A percentile compares a stretch with the other conserved stretches of the same genome.
Evolutionary conservation across 228 moss, liverwort and hornwort genomes (phyloP).

Genomic region (Sphagnum magellanicum): DNA sequence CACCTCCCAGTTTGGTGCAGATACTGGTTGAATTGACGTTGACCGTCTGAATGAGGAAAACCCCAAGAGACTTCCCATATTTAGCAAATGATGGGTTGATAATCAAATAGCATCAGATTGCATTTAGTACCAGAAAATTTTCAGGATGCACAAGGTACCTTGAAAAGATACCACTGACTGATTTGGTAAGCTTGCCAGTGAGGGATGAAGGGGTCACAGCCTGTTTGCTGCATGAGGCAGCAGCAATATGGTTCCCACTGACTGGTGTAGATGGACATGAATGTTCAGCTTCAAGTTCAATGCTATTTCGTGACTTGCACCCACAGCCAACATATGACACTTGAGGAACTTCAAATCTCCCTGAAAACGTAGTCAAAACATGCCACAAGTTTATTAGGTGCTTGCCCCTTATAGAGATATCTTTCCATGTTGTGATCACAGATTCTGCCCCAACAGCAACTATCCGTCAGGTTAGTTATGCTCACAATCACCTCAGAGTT

Average conservation of each 20-base stretch:
- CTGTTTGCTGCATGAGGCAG: slow-evolving; percentile 16
- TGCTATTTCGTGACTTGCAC: slow-evolving; percentile 46
- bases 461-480: too few species aligned
- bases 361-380: too few species aligned
- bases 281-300: slow-evolving; percentile 9
- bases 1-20: slow-evolving; percentile 44
- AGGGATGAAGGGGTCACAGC: slow-evolving; percentile 10
- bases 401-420: not conserved
- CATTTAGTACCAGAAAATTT: not conserved
- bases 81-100: not conserved
- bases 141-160: slow-evolving; percentile 17
- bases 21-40: slow-evolving; percentile 17
- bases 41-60: slow-evolving; percentile 20
- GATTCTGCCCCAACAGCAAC: too few species aligned
- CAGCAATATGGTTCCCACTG: slow-evolving; percentile 13
- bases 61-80: not conserved
- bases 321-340: slow-evolving; percentile 55
- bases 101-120: not conserved
- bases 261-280: slow-evolving; percentile 28
- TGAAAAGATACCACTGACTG: slow-evolving; percentile 50
- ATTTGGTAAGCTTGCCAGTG: slow-evolving; percentile 33
- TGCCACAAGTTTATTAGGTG: not conserved
- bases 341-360: slow-evolving; percentile 19
- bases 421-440: not conserved
- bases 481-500: too few species aligned